phyloP scores from a whole-genome alignment of 192 early-diverging fungal genomes.

The Coemansia aciculifera region DNA sequence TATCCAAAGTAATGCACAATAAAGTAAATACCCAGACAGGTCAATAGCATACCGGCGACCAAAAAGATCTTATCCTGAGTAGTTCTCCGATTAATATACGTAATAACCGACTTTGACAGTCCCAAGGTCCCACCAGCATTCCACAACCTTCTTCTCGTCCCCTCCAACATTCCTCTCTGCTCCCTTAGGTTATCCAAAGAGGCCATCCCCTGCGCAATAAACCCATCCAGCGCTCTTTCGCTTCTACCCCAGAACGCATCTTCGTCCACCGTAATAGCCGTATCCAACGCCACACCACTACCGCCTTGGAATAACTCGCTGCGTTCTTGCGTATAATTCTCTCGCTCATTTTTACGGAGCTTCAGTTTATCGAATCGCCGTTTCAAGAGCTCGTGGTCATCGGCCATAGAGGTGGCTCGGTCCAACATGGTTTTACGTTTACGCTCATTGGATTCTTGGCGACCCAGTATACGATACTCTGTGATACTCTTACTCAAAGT shows the following conservation, averaged over 20 bases:
- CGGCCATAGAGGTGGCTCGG: slow-evolving; percentile 35
- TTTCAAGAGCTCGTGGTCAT: slow-evolving; percentile 44
- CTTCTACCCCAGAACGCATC: slow-evolving; percentile 38
- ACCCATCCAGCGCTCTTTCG: slow-evolving; percentile 45
- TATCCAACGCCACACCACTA: slow-evolving; percentile 16
- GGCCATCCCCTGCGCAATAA: slow-evolving; percentile 47
- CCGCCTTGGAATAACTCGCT: slow-evolving; percentile 37
- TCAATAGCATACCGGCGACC: slow-evolving; percentile 36
- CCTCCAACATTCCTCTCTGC: slow-evolving; percentile 36
- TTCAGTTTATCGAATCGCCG: slow-evolving; percentile 46
- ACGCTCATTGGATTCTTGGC: slow-evolving; percentile 49
- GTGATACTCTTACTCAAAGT: slow-evolving; percentile 41
- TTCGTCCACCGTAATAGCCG: slow-evolving; percentile 43
- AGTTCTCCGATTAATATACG: slow-evolving; percentile 46
- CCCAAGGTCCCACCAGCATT: slow-evolving; percentile 48
- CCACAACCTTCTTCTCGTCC: slow-evolving; percentile 36
- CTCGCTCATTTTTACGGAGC: slow-evolving; percentile 24
- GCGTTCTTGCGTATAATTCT: slow-evolving; percentile 15
- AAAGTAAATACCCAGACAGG: slow-evolving; percentile 44
- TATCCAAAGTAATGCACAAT: slow-evolving; percentile 48
- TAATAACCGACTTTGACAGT: slow-evolving; percentile 45
- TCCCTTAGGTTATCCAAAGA: slow-evolving; percentile 44
- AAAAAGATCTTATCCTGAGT: slow-evolving; percentile 54
- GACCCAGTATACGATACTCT: slow-evolving; percentile 47
- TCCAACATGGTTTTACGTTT: slow-evolving; percentile 50